A percentile compares a stretch with the other conserved stretches of the same genome.
Evolutionary conservation across 1,139 yeast genomes (phyloP).

Genomic region (Insectozyma bohioensis): DNA sequence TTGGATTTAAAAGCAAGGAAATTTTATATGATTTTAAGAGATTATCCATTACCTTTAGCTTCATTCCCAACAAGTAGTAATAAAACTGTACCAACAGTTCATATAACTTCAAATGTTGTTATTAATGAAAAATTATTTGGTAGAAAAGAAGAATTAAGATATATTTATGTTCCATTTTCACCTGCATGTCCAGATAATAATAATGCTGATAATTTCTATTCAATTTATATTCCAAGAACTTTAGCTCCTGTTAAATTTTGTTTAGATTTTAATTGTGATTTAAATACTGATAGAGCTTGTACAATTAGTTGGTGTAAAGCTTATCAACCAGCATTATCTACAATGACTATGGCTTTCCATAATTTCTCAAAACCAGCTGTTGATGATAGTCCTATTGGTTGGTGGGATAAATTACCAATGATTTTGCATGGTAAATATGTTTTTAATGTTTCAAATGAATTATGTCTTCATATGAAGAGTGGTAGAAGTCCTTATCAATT

Average conservation of each 20-base stretch:
- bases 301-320: constrained; percentile 46
- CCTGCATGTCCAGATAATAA: constrained; percentile 33
- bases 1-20: constrained; percentile 31
- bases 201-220: constrained; percentile 38
- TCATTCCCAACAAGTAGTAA: constrained; percentile 38
- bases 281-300: constrained; percentile 40
- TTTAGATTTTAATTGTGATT: constrained; percentile 33
- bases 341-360: constrained; percentile 42
- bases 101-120: constrained; percentile 37
- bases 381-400: constrained; percentile 86
- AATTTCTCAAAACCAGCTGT: constrained; percentile 69
- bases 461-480: constrained; percentile 59
- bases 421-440: constrained; percentile 48
- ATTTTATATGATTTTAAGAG: constrained; percentile 34
- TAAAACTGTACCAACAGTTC: constrained; percentile 27
- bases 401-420: constrained; percentile 54
- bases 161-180: constrained; percentile 46
- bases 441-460: constrained; percentile 53
- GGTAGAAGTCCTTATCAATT: constrained; percentile 75
- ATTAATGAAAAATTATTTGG: constrained; percentile 42
- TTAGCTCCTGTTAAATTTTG: constrained; percentile 46
- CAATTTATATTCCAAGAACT: constrained; percentile 42
- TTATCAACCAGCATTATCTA: constrained; percentile 39
- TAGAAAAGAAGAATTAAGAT: constrained; percentile 42
- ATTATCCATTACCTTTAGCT: constrained; percentile 43